phyloP scores from a whole-genome alignment of 1,284 basidiomycete genomes.

The Ustilago tritici region DNA sequence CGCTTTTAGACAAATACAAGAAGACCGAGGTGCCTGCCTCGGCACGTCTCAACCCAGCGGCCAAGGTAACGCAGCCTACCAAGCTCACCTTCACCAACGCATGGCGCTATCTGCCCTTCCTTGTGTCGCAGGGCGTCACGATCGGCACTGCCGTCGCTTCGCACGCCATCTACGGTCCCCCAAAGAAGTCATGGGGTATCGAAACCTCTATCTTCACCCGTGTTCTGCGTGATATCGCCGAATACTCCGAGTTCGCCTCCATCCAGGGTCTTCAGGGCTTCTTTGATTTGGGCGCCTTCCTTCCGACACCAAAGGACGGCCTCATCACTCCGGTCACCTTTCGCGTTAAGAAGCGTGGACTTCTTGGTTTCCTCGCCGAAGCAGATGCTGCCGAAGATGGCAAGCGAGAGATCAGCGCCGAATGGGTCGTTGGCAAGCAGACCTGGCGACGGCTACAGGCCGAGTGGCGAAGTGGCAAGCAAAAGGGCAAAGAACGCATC shows the following conservation, averaged over 20 bases:
- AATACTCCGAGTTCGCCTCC: slow-evolving; percentile 86
- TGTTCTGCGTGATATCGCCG: slow-evolving; percentile 85
- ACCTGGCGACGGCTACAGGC: slow-evolving; percentile 88
- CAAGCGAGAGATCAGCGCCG: slow-evolving; percentile 84
- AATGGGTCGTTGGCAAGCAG: slow-evolving; percentile 94
- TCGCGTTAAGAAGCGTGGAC: slow-evolving; percentile 78
- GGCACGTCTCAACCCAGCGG: slow-evolving; percentile 62
- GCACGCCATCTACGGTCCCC: slow-evolving; percentile 75
- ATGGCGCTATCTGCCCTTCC: slow-evolving; percentile 65
- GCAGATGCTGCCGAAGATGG: slow-evolving; percentile 81
- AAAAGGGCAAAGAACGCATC: slow-evolving; percentile 78
- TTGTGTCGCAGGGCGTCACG: slow-evolving; percentile 65
- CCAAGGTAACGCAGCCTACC: slow-evolving; percentile 44
- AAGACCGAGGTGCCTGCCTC: slow-evolving; percentile 55
- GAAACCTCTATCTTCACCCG: slow-evolving; percentile 76
- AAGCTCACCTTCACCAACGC: slow-evolving; percentile 62
- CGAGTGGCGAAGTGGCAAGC: slow-evolving; percentile 75
- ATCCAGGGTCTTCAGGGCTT: slow-evolving; percentile 78
- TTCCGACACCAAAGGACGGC: slow-evolving; percentile 91
- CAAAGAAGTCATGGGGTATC: slow-evolving; percentile 86
- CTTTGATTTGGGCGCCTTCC: slow-evolving; percentile 83
- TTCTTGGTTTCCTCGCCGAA: slow-evolving; percentile 82
- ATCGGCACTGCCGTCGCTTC: slow-evolving; percentile 67
- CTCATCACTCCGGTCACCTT: slow-evolving; percentile 96
- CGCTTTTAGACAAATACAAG: slow-evolving; percentile 64